Base-by-base conservation (phyloP, 2,329 filamentous ascomycete species). In the Calycina herbarum region DNA sequence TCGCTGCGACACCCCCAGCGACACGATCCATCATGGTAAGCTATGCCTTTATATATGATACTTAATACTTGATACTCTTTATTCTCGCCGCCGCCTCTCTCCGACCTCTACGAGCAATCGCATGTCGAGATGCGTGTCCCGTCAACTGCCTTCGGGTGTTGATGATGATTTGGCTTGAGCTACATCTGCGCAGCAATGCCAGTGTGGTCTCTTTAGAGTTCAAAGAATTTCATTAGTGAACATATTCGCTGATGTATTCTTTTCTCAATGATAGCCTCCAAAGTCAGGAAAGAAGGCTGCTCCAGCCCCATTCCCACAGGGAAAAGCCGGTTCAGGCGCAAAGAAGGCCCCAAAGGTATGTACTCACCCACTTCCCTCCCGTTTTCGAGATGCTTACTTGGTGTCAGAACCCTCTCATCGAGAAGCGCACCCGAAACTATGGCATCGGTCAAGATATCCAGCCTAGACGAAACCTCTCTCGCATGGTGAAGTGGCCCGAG, bases 231-330 rank as follows among this genome's bases (percentile, higher is more conserved):
- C 79, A 83, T 88, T 89, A 86, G 85, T 89, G 89, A 86, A 89
- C 87, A 88, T 85, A 86, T 82, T 76, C 83, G 90, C 93, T 97
- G 91, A 96, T 93, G 85, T 92, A 89, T 93, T 96, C 91, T 95
- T 94, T 96, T 93, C 94, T 98, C 94, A 95, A 98, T 98, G 94
- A 98, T 86, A 98, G 95, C 93, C 95, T 91, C 92, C 94, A 81
- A 99, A 98, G 78, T 81, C 86, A 79, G 93, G 93, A 87, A 98
- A 97, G 92, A 98, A 97, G 88, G 90, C 92, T 84, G 95, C 95
- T 78, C 86, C 95, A 81, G 93, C 95, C 85, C 95, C 95, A 82
- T 97, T 96, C 89, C 92, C 93, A 80, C 89, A 94, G 86, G 88
- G 89, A 79, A 97, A 96, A 89, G 92, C 94, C 85, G 87, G 87